phyloP scores from a whole-genome alignment of 345 rosid species.

The Sonneratia caseolaris region DNA sequence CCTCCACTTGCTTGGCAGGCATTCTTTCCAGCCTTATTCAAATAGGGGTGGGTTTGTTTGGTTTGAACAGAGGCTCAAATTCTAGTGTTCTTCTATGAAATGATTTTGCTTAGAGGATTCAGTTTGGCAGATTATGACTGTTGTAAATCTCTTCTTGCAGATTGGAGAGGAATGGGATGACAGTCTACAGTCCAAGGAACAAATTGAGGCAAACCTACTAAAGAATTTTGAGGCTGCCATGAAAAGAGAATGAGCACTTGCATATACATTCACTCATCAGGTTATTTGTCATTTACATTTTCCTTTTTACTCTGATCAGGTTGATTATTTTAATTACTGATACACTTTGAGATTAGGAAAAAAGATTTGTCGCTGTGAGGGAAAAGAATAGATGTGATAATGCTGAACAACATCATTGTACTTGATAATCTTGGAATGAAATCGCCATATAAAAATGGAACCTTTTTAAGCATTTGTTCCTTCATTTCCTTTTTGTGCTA shows the following conservation, averaged over 20 bases:
- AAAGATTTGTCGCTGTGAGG: background rate
- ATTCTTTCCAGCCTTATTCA: too few species aligned
- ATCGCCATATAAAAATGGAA: background rate
- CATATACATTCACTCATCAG: constrained; percentile 91
- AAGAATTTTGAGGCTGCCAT: constrained; percentile 81
- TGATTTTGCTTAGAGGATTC: background rate
- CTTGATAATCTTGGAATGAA: background rate
- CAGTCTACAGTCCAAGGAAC: constrained; percentile 81
- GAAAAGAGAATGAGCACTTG: constrained; percentile 92
- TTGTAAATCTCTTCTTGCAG: constrained; percentile 24
- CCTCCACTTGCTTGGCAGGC: too few species aligned
- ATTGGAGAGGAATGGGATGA: constrained; percentile 91
- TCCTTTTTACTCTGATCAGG: background rate
- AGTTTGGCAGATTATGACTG: constrained; percentile 1
- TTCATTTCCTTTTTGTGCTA: too few species aligned
- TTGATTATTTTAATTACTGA: background rate
- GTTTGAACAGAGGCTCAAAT: too few species aligned
- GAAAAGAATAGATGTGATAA: background rate
- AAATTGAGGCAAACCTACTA: constrained; percentile 68
- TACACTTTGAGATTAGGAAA: background rate
- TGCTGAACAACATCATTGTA: background rate
- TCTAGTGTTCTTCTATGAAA: background rate
- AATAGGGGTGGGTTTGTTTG: too few species aligned
- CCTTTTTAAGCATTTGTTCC: background rate
- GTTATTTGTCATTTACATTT: constrained; percentile 22